Conservation (phyloP, 305 asterid species). For the Fraxinus latifolia region DNA sequence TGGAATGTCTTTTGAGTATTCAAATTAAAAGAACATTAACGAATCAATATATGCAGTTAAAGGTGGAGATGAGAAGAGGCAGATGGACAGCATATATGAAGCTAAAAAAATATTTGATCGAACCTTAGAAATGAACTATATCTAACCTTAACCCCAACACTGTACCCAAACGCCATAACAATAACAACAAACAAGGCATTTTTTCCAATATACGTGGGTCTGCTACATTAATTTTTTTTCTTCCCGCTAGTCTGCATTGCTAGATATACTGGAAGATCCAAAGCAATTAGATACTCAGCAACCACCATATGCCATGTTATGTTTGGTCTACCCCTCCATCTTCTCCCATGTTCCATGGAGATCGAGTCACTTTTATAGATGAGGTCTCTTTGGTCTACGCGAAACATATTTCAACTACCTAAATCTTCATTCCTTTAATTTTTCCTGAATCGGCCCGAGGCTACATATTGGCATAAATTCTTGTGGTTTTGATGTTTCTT, state of each 20-base stretch:
- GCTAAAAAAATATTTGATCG: neutral
- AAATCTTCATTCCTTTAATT: neutral
- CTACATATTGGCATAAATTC: neutral
- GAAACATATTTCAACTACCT: neutral
- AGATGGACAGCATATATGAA: neutral
- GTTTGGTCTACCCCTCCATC: neutral
- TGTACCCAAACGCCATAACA: neutral
- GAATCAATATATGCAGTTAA: neutral
- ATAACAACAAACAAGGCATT: neutral
- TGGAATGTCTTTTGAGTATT: neutral
- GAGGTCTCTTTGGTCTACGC: neutral
- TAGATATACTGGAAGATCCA: neutral
- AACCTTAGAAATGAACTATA: neutral
- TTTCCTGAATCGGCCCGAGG: neutral
- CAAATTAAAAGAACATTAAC: neutral
- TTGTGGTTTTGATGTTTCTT: neutral
- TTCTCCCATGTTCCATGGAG: neutral
- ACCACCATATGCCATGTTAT: neutral
- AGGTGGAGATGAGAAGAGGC: neutral
- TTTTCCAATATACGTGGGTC: neutral
- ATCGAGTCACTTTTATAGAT: neutral
- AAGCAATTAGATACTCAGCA: neutral
- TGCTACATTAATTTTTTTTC: too few relatives aligned
- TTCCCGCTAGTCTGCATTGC: neutral
- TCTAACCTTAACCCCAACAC: neutral